Percentiles rank a stretch among this genome's conserved stretches.
These are phyloP conservation scores for Coemansia biformis DNA, from an alignment of 192 early-diverging fungal genomes.

Conservation along the genomic window DNA sequence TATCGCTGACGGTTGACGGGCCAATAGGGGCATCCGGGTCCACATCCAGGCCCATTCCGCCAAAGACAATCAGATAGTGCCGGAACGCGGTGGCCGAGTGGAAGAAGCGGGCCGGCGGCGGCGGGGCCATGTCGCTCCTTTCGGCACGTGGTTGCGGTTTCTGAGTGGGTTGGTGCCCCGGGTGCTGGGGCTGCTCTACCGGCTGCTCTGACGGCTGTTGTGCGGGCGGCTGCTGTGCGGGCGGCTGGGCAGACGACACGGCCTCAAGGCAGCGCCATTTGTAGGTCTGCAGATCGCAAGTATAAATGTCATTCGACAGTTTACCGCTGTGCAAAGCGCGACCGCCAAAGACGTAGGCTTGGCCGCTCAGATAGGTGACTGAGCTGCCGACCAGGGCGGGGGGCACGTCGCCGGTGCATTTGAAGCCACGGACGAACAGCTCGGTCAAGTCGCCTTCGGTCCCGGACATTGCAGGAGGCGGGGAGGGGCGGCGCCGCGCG, in stretches of 20 bases:
- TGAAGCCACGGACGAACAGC: slow-evolving; percentile 49
- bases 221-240: not conserved
- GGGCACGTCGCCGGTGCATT: slow-evolving; percentile 63
- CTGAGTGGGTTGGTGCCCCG: no score
- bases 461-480: no score
- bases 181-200: no score
- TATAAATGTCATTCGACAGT: slow-evolving; percentile 66
- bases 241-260: not conserved
- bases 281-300: slow-evolving; percentile 58
- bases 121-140: not conserved
- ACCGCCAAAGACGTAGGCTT: slow-evolving; percentile 67
- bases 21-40: slow-evolving; percentile 15
- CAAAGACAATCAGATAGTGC: slow-evolving; percentile 64
- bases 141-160: not conserved
- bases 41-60: slow-evolving; percentile 66
- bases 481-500: no score
- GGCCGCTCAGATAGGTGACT: slow-evolving; percentile 54
- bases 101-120: slow-evolving; percentile 60
- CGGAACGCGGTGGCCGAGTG: slow-evolving; percentile 68
- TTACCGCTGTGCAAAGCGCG: slow-evolving; percentile 60
- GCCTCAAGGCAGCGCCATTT: slow-evolving; percentile 57
- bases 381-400: slow-evolving; percentile 69
- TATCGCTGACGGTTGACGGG: not conserved
- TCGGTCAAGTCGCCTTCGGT: slow-evolving; percentile 45
- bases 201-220: not conserved